Evolutionary conservation across 176 grass and related monocot species (phyloP).

Genomic region (Raddia guianensis): DNA sequence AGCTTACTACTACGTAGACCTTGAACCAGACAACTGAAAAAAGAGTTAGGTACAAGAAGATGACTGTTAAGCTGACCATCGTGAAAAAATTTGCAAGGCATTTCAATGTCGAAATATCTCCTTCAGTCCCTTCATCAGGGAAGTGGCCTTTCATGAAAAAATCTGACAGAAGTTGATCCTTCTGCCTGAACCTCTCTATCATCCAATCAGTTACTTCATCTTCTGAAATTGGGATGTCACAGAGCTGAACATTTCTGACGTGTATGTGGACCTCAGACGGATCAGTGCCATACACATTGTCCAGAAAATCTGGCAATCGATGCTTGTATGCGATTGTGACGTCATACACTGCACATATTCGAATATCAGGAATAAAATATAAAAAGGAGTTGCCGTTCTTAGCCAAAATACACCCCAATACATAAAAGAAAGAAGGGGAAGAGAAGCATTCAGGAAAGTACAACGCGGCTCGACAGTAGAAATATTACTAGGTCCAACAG

Average conservation of each 20-base stretch:
- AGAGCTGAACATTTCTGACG: conserved; percentile 51
- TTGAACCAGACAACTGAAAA: conserved; percentile 77
- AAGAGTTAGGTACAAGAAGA: conserved; percentile 62
- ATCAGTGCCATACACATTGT: conserved; percentile 78
- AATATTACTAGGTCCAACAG: neutral
- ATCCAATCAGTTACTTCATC: conserved; percentile 70
- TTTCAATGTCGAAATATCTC: conserved; percentile 61
- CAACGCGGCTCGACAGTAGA: neutral
- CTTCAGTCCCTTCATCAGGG: conserved; percentile 74
- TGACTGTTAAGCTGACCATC: conserved; percentile 47
- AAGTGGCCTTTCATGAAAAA: conserved; percentile 64
- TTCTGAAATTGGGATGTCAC: conserved; percentile 65
- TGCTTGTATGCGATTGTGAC: conserved; percentile 88
- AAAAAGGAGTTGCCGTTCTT: neutral
- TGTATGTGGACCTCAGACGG: conserved; percentile 95
- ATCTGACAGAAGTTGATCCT: conserved; percentile 76
- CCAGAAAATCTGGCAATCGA: conserved; percentile 72
- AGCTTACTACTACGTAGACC: conserved; percentile 72
- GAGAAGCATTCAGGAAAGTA: neutral
- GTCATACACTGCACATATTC: conserved; percentile 71
- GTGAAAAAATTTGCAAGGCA: conserved; percentile 59
- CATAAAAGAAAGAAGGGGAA: neutral
- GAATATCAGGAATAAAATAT: conserved; percentile 24
- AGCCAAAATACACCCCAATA: neutral
- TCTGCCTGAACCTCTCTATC: conserved; percentile 75